Conservation (phyloP, 306 rosid species). For the Coriaria nepalensis region DNA sequence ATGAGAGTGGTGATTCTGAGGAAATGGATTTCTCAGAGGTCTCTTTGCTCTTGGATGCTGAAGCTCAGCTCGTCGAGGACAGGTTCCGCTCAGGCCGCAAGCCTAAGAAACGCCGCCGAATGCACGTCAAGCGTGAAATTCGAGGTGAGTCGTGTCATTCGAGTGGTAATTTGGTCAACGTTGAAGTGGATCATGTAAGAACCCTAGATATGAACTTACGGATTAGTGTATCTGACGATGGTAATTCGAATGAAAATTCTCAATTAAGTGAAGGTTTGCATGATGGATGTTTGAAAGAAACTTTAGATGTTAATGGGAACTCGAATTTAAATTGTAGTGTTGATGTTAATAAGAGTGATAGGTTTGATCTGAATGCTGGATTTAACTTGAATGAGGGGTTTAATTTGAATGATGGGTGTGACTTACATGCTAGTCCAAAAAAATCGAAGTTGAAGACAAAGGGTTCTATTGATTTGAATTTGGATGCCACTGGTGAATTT, state of each 20-base stretch:
- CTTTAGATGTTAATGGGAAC: slow-evolving; percentile 19
- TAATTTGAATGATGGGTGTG: slow-evolving; percentile 33
- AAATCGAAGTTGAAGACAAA: slow-evolving; percentile 19
- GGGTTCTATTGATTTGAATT: slow-evolving; percentile 68
- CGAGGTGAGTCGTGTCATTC: slow-evolving; percentile 35
- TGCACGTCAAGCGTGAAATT: slow-evolving; percentile 18
- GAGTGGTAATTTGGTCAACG: slow-evolving; percentile 19
- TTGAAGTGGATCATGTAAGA: slow-evolving; percentile 17
- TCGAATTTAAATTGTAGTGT: background rate
- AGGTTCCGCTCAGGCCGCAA: slow-evolving; percentile 37
- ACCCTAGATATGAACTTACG: slow-evolving; percentile 24
- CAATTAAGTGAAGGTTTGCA: slow-evolving; percentile 19
- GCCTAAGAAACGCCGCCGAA: slow-evolving; percentile 56
- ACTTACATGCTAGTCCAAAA: slow-evolving; percentile 10
- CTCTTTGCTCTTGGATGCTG: slow-evolving; percentile 26
- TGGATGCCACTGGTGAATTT: slow-evolving; percentile 46
- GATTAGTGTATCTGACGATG: slow-evolving; percentile 13
- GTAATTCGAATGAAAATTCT: slow-evolving; percentile 18
- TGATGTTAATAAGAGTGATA: slow-evolving; percentile 27
- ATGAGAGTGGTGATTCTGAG: slow-evolving; percentile 53
- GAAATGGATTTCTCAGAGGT: slow-evolving; percentile 41
- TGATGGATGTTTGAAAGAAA: slow-evolving; percentile 23
- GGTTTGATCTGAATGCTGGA: slow-evolving; percentile 63
- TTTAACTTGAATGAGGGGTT: slow-evolving; percentile 38
- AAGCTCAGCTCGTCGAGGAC: slow-evolving; percentile 16